Percentiles rank a stretch among this genome's conserved stretches.
These are phyloP conservation scores for Asterochloris erici DNA, from an alignment of 139 green algal genomes.

Conservation along the genomic window DNA sequence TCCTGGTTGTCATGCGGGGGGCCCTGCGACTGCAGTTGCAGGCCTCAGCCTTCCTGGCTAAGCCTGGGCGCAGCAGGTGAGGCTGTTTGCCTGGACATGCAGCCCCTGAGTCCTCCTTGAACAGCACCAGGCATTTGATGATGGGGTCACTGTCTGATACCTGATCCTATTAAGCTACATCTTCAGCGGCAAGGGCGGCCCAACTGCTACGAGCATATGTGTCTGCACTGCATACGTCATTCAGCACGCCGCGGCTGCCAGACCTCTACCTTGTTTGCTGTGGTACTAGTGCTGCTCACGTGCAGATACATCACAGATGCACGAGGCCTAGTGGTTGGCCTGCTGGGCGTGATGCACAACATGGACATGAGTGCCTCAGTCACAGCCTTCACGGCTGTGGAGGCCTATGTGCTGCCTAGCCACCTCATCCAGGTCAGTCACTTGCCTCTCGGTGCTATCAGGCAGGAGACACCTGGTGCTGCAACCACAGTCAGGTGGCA, in stretches of 20 bases:
- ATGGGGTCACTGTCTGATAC: neutral
- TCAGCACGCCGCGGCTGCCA: neutral
- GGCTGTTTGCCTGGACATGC: too few relatives aligned
- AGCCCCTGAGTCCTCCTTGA: too few relatives aligned
- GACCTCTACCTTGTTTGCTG: neutral
- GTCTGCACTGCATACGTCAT: too few relatives aligned
- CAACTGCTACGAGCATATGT: neutral
- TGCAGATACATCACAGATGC: slow-evolving; percentile 5
- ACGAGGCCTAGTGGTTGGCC: neutral
- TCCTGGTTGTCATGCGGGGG: too few relatives aligned
- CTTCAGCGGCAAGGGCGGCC: neutral
- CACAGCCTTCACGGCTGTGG: slow-evolving; percentile 1
- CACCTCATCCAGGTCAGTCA: neutral
- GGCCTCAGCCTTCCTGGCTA: too few relatives aligned
- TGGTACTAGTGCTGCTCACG: neutral
- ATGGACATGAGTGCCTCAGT: neutral
- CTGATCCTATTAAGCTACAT: neutral
- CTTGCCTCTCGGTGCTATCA: neutral
- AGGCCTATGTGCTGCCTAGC: neutral
- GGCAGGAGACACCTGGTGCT: neutral
- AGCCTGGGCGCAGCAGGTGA: too few relatives aligned
- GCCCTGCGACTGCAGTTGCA: too few relatives aligned
- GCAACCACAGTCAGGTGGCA: neutral
- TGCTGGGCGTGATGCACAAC: neutral
- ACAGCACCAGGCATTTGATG: neutral